Evolutionary conservation across 2,329 filamentous ascomycete species (phyloP), one percentile per base, ranked within the genome.

Genomic region (Botrytis elliptica): DNA sequence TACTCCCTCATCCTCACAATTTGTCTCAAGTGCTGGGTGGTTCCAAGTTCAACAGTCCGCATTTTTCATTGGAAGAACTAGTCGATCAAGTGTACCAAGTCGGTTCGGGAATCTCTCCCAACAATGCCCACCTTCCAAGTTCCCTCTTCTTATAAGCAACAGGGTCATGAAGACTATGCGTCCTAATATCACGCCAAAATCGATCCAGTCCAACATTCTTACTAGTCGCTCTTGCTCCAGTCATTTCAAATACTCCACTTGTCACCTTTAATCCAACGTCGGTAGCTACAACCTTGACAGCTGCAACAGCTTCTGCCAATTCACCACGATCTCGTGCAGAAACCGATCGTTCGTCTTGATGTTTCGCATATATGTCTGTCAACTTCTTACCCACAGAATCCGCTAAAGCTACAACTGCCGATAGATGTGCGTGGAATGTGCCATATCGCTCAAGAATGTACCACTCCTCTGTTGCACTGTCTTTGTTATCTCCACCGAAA

Each of bases 71-170:
- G 8, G 5, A 20, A 3, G 8, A 5, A 42, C 38, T 42, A 5
- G 20, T 46, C 10, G 44, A 46, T 40, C 16, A 68, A 68, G 88
- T 91, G 78, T 90, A 91, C 89, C 89, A 91, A 6, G 86, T 88
- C 22, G 87, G 85, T 80, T 86, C 84, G 0, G 89, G 89, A 18
- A 86, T 78, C 82, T 79, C 44, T 66, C 84, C 85, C 68, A 91
- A 77, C 72, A 92, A 77, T 57, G 86, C 83, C 78, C 85, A 91
- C 36, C 87, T 81, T 0, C 89, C 89, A 70, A 91, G 77, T 81
- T 92, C 89, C 4, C 87, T 81, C 73, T 90, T 89, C 84, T 91
- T 91, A 77, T 91, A 91, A 38, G 89, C 87, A 42, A 92, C 89
- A 0, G 89, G 90, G 80, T 92, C 90, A 81, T 92, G 90, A 77